Evolutionary conservation across 192 early-diverging fungal genomes (phyloP).

Genomic region (Coemansia sp.): DNA sequence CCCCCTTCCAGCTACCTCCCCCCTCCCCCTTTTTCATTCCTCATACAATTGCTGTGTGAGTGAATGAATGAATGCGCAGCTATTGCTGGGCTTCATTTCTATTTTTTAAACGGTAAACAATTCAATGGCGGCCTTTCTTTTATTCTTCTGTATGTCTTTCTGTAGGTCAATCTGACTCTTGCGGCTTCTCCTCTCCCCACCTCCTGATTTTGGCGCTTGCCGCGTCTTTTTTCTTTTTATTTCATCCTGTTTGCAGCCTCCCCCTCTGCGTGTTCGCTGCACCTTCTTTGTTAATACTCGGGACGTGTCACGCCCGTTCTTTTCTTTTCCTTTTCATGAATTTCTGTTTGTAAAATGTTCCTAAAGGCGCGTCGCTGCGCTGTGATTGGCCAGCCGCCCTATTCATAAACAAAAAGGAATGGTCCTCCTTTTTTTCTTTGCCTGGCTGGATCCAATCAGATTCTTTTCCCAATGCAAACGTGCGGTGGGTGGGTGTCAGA

Average conservation of each 20-base stretch:
- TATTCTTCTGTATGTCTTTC: too few relatives aligned
- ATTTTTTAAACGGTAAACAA: too few relatives aligned
- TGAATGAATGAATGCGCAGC: not conserved
- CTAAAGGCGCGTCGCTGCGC: not conserved
- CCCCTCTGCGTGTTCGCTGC: not conserved
- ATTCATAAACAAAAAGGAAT: constrained; percentile 7
- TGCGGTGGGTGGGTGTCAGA: too few relatives aligned
- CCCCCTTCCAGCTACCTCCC: constrained; percentile 9
- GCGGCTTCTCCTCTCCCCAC: not conserved
- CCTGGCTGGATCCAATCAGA: not conserved
- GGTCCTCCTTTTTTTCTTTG: constrained; percentile 8
- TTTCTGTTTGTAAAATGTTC: too few relatives aligned
- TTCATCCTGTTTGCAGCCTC: not conserved
- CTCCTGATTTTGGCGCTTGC: constrained; percentile 1
- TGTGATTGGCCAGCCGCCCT: not conserved
- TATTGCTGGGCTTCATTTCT: too few relatives aligned
- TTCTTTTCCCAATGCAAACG: not conserved
- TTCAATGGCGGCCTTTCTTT: too few relatives aligned
- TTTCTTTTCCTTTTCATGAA: too few relatives aligned
- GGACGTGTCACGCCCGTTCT: not conserved
- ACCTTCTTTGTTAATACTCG: not conserved
- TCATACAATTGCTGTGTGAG: not conserved
- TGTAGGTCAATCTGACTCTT: not conserved
- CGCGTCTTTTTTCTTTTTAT: not conserved
- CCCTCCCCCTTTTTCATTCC: not conserved